Base-by-base conservation (phyloP, 305 asterid species). In the Salvia sclarea region DNA sequence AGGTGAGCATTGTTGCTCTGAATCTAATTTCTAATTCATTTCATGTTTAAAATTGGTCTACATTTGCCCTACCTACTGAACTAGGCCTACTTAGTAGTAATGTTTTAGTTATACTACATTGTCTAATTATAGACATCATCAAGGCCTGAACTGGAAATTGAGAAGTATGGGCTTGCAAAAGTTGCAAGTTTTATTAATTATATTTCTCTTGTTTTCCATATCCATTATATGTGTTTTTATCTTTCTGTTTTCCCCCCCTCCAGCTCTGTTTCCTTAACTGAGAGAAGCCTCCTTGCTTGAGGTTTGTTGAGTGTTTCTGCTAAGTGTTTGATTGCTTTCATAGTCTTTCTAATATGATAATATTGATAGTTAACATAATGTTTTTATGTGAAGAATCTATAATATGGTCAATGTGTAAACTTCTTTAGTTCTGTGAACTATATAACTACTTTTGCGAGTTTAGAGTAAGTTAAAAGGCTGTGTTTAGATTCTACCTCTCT, bases 1-100 rank as follows among this genome's bases (percentile, higher is more conserved):
- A 92, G 98, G 97, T 92, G 63, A 68, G 88, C 73, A 24, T 55
- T 40, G 6, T 65, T 50, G 61, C 38, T 58, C 54, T 45, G 25
- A 49, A 40, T 28, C 38, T 12, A 12, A 18, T 47, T 68, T 38
- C 31, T 25, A n/a, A 13, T 60, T 17, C 35, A 6, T 63, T 62
- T 31, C 12, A 7, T 1, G 24, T 22, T 21, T 31, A 28, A 22
- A 13, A 61, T 33, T 20, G 24, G 16, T 40, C 10, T 43, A 10
- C 22, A n/a, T 43, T 58, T 49, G 22, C 48, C 41, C 25, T 22
- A 41, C 64, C 24, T 58, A 31, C 37, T 66, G 53, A 38, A 17
- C 40, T 22, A 13, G 55, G 50, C 17, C 11, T 57, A 7, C 20
- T 30, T n/a, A n/a, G n/a, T n/a, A n/a, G n/a, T n/a, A n/a, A n/a